A percentile compares a stretch with the other conserved stretches of the same genome.
phyloP scores from a whole-genome alignment of 768 basidiomycete genomes.

The Boletus coccyginus region DNA sequence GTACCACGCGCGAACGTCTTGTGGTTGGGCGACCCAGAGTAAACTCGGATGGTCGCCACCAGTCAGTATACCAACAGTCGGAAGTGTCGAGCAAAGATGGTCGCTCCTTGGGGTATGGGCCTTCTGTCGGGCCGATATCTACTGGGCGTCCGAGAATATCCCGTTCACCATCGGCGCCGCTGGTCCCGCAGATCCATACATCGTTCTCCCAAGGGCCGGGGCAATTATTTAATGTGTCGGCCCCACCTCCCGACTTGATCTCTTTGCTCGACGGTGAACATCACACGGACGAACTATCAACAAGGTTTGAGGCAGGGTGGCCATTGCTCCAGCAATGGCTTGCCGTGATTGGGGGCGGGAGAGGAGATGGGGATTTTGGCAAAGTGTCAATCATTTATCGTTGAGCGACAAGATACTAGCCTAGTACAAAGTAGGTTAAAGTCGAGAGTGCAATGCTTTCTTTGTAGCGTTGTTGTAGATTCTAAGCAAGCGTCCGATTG shows the following conservation, averaged over 20 bases:
- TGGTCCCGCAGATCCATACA: constrained; percentile 33
- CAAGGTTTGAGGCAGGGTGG: constrained; percentile 83
- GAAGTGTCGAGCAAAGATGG: constrained; percentile 21
- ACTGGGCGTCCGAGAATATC: constrained; percentile 48
- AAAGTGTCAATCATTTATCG: constrained; percentile 76
- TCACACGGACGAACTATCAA: constrained; percentile 88
- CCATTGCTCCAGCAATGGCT: constrained; percentile 75
- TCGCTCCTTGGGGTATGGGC: constrained; percentile 23
- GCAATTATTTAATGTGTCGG: constrained; percentile 17
- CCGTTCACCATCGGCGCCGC: constrained; percentile 57
- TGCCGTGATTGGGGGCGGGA: constrained; percentile 53
- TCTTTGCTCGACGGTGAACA: constrained; percentile 82
- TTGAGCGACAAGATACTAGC: constrained; percentile 36
- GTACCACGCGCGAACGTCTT: constrained; percentile 15
- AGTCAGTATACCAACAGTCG: constrained; percentile 20
- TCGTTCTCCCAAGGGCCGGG: constrained; percentile 25
- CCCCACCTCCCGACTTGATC: constrained; percentile 52
- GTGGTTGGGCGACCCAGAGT: constrained; percentile 24
- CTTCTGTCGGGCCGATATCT: constrained; percentile 23
- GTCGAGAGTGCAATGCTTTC: background rate
- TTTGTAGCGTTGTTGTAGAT: constrained; percentile 1
- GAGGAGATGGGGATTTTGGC: constrained; percentile 67
- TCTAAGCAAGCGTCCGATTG: constrained; percentile 69
- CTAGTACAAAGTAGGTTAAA: background rate
- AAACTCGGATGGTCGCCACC: constrained; percentile 30